These are phyloP conservation scores for Rhizoctonia solani DNA, from an alignment of 1,284 basidiomycete species.

Conservation along the genomic window DNA sequence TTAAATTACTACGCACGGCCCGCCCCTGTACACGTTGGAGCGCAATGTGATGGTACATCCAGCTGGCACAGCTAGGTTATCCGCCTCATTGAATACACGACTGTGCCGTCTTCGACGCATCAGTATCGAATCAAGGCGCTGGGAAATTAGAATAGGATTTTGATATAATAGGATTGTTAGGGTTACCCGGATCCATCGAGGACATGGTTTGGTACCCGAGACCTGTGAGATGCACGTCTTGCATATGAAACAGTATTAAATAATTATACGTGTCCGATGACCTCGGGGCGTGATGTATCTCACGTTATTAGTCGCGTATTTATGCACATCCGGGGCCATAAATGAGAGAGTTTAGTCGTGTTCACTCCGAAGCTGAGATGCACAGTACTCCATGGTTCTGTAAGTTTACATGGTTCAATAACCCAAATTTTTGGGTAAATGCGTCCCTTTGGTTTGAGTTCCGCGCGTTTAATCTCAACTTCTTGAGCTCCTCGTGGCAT, in stretches of 20 bases:
- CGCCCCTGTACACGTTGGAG: conserved; percentile 32
- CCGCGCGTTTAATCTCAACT: not conserved
- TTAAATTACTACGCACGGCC: conserved; percentile 25
- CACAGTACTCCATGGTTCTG: no score
- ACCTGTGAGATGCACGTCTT: not conserved
- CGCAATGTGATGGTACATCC: not conserved
- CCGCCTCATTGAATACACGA: conserved; percentile 33
- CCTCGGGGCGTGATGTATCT: not conserved
- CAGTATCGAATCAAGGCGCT: not conserved
- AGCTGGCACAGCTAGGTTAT: conserved; percentile 27
- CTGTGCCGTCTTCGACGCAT: conserved; percentile 3
- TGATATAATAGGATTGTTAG: not conserved
- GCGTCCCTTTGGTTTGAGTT: not conserved
- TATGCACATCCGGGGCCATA: not conserved
- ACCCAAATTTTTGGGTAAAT: not conserved
- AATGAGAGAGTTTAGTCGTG: not conserved
- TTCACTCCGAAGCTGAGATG: not conserved
- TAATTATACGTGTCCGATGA: not conserved
- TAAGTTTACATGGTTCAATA: not conserved
- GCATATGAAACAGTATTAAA: not conserved
- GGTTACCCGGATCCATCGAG: not conserved
- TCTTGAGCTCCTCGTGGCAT: not conserved
- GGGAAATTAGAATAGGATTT: not conserved
- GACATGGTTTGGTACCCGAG: not conserved
- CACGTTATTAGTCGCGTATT: not conserved